Conservation (phyloP, 73 alveolate species). For the Breviolum minutum region DNA sequence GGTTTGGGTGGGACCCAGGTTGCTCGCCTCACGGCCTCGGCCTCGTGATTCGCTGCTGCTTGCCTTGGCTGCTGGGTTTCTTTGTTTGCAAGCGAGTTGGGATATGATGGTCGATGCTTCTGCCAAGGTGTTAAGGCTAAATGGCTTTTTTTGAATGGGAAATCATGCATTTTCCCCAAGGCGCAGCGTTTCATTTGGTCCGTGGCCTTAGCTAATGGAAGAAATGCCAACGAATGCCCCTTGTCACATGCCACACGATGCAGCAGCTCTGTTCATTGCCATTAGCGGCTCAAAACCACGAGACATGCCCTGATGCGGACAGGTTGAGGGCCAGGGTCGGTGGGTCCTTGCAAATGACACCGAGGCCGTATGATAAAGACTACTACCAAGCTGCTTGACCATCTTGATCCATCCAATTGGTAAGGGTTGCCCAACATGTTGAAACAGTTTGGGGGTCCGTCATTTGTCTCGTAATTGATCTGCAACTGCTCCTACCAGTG, state of each 20-base stretch:
- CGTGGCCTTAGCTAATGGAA: not conserved
- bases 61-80: not conserved
- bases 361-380: conserved; percentile 13
- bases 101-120: too few relatives aligned
- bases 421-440: not conserved
- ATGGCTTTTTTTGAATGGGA: not conserved
- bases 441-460: not conserved
- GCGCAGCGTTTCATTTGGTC: conserved; percentile 34
- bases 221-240: not conserved
- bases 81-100: not conserved
- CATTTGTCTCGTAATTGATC: not conserved
- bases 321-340: not conserved
- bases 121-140: too few relatives aligned
- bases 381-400: conserved; percentile 27
- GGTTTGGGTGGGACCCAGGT: not conserved
- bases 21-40: not conserved
- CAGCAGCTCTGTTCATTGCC: not conserved
- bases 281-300: not conserved
- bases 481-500: not conserved
- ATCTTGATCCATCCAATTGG: not conserved
- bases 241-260: not conserved
- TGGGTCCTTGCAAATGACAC: not conserved
- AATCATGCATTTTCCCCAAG: not conserved
- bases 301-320: not conserved
- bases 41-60: not conserved